Conservation (phyloP, 176 grass and related monocot genomes). For the Oryza nivara region DNA sequence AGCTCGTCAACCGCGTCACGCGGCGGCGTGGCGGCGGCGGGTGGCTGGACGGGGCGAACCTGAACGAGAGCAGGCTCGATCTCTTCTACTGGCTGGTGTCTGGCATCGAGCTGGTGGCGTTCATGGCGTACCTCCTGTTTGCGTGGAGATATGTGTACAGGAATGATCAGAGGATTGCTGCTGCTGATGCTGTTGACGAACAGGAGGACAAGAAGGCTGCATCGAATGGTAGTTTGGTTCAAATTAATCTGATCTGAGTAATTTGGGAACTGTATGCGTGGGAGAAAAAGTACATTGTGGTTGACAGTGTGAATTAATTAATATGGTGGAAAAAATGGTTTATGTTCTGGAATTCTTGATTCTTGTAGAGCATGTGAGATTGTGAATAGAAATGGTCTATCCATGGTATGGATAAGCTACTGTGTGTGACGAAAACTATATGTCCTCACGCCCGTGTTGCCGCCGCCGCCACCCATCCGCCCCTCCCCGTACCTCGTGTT, state of each 20-base stretch:
- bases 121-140: slow-evolving; percentile 62
- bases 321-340: too few relatives aligned
- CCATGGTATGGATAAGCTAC: too few relatives aligned
- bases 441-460: too few relatives aligned
- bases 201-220: neutral
- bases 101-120: slow-evolving; percentile 51
- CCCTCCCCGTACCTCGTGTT: too few relatives aligned
- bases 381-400: too few relatives aligned
- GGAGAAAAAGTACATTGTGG: neutral
- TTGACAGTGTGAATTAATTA: too few relatives aligned
- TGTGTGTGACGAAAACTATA: too few relatives aligned
- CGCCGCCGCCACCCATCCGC: too few relatives aligned
- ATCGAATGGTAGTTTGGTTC: neutral
- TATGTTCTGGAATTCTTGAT: too few relatives aligned
- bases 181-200: neutral
- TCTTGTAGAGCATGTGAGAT: too few relatives aligned
- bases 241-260: neutral
- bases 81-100: slow-evolving; percentile 73
- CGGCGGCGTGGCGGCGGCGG: slow-evolving; percentile 41
- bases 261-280: neutral
- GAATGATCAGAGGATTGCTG: slow-evolving; percentile 48
- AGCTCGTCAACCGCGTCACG: slow-evolving; percentile 62
- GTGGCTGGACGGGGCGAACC: slow-evolving; percentile 74
- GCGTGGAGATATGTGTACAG: slow-evolving; percentile 66
- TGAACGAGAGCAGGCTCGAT: slow-evolving; percentile 72